Conservation (phyloP, 1,284 basidiomycete genomes). For the Pterula multifida region DNA sequence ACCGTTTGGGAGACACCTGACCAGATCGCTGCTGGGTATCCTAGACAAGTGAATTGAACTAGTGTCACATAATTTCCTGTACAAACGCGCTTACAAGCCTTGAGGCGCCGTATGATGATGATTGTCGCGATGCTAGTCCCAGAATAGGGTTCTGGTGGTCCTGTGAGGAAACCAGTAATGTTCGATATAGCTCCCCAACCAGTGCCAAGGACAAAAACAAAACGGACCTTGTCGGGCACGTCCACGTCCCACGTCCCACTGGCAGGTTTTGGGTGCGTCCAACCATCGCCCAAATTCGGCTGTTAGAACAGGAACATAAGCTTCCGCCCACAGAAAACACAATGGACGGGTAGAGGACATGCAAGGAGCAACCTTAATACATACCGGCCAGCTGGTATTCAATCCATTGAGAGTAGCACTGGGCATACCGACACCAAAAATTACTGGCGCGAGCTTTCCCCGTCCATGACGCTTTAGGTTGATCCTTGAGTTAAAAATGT, state of each 20-base stretch:
- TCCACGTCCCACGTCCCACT: slow-evolving; percentile 56
- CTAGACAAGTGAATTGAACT: not conserved
- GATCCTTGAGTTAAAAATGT: no score
- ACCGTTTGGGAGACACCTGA: not conserved
- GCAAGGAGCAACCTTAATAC: slow-evolving; percentile 15
- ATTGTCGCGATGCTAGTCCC: not conserved
- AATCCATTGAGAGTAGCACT: slow-evolving; percentile 37
- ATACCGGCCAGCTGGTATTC: slow-evolving; percentile 61
- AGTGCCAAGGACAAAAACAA: slow-evolving; percentile 32
- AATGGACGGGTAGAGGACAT: slow-evolving; percentile 11
- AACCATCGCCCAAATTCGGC: slow-evolving; percentile 35
- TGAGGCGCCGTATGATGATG: not conserved
- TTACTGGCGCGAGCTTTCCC: slow-evolving; percentile 33
- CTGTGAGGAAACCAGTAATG: not conserved
- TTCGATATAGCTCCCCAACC: slow-evolving; percentile 7
- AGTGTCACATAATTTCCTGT: not conserved
- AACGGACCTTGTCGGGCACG: slow-evolving; percentile 14
- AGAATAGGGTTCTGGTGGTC: not conserved
- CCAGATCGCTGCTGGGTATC: not conserved
- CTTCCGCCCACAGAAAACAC: slow-evolving; percentile 47
- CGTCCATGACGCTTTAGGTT: slow-evolving; percentile 27
- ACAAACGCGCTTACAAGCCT: not conserved
- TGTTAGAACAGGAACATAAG: slow-evolving; percentile 27
- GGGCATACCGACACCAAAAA: slow-evolving; percentile 43
- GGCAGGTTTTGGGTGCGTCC: slow-evolving; percentile 37